A percentile compares a stretch with the other conserved stretches of the same genome.
Conservation (phyloP, 116 monocot species). For the Thalassia testudinum region DNA sequence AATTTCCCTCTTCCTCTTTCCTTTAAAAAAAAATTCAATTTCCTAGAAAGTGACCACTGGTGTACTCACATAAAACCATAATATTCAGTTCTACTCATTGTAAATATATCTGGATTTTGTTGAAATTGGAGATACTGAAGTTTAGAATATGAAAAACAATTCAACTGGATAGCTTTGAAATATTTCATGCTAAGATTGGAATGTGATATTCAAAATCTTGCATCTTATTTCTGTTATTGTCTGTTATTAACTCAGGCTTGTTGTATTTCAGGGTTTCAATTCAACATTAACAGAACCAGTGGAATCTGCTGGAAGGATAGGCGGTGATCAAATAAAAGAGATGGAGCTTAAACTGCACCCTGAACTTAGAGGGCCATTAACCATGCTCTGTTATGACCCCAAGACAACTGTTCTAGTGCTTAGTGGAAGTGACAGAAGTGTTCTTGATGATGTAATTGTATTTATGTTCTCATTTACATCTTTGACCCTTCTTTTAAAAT, state of each 20-base stretch:
- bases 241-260: neutral
- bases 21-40: too few species aligned
- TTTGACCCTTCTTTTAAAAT: neutral
- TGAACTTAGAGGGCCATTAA: slow-evolving; percentile 57
- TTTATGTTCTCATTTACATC: too few species aligned
- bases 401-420: slow-evolving; percentile 85
- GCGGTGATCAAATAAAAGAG: slow-evolving; percentile 98
- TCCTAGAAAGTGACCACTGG: too few species aligned
- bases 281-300: slow-evolving; percentile 83
- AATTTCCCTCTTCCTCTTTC: too few species aligned
- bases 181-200: neutral
- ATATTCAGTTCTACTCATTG: too few species aligned
- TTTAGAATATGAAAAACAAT: too few species aligned
- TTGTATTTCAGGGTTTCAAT: slow-evolving; percentile 68
- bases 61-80: too few species aligned
- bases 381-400: slow-evolving; percentile 54
- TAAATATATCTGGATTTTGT: too few species aligned
- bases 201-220: neutral
- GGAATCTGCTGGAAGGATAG: slow-evolving; percentile 88
- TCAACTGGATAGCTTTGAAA: neutral
- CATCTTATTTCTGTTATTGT: neutral
- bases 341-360: slow-evolving; percentile 97
- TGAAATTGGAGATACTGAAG: too few species aligned
- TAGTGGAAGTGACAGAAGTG: slow-evolving; percentile 94
- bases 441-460: slow-evolving; percentile 76